Percentiles rank a stretch among this genome's conserved stretches.
Conservation (phyloP, 345 rosid species). For the Linum lewisii region DNA sequence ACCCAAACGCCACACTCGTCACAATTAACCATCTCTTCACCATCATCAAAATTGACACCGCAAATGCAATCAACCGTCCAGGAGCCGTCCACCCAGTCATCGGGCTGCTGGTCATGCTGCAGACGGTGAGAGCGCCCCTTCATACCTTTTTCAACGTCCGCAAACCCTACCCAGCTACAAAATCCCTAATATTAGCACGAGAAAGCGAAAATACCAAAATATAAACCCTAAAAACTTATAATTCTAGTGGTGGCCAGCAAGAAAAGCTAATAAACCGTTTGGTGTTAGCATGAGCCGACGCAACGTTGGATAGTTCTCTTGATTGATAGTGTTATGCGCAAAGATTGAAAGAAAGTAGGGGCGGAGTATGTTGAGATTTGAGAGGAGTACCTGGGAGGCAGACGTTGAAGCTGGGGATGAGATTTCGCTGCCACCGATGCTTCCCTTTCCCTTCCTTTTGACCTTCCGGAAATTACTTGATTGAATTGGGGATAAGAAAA, state of each 20-base stretch:
- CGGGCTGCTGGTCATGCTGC: slow-evolving; percentile 49
- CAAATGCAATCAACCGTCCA: slow-evolving; percentile 97
- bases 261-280: neutral
- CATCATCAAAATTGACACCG: slow-evolving; percentile 86
- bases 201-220: neutral
- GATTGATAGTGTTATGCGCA: neutral
- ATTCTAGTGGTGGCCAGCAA: neutral
- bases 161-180: neutral
- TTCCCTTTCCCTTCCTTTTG: neutral
- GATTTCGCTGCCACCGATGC: neutral
- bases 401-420: neutral
- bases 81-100: slow-evolving; percentile 89
- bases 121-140: slow-evolving; percentile 56
- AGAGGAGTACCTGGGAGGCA: neutral
- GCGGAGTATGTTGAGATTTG: no score
- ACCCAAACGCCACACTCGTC: slow-evolving; percentile 99
- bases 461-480: neutral
- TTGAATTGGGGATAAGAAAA: no score
- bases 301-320: neutral
- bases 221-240: neutral
- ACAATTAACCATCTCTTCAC: slow-evolving; percentile 97
- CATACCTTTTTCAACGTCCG: slow-evolving; percentile 22
- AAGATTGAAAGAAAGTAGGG: neutral
- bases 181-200: neutral
- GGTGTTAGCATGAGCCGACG: neutral